Percentiles rank a stretch among this genome's conserved stretches.
Evolutionary conservation across 176 grass and related monocot species (phyloP).

Genomic region (Hsuehochloa calcarea): DNA sequence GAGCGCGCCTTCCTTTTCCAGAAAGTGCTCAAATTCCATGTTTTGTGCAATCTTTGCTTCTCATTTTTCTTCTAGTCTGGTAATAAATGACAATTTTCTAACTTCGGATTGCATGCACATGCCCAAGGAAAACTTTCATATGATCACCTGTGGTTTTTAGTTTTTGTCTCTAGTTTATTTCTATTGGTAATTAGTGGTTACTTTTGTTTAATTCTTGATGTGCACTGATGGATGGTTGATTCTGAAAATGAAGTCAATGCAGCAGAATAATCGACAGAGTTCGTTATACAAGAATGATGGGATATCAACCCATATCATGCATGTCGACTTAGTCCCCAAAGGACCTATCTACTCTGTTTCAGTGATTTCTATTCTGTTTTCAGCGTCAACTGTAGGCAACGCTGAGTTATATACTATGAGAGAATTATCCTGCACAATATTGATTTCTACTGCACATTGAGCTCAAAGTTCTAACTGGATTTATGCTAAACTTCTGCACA

Average conservation of each 20-base stretch:
- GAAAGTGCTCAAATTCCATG: not conserved
- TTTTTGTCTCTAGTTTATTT: not conserved
- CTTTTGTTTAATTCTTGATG: not conserved
- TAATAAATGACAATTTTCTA: conserved; percentile 8
- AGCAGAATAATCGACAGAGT: no score
- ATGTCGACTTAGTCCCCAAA: no score
- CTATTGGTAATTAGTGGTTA: not conserved
- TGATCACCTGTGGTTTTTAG: not conserved
- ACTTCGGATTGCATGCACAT: not conserved
- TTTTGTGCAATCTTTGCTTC: not conserved
- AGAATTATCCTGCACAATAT: no score
- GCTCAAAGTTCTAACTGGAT: no score
- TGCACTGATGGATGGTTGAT: conserved; percentile 4
- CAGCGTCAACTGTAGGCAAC: no score
- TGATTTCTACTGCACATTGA: no score
- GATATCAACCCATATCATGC: no score
- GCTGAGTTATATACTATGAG: no score
- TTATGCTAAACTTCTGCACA: no score
- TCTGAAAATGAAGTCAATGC: conserved; percentile 7
- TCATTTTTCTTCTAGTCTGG: not conserved
- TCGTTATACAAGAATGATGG: no score
- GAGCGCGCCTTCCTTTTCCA: not conserved
- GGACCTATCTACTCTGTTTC: no score
- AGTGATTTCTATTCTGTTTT: no score
- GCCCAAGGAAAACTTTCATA: not conserved